Evolutionary conservation across 2,329 filamentous ascomycete genomes (phyloP).

Genomic region (Curvularia eragrostidis): DNA sequence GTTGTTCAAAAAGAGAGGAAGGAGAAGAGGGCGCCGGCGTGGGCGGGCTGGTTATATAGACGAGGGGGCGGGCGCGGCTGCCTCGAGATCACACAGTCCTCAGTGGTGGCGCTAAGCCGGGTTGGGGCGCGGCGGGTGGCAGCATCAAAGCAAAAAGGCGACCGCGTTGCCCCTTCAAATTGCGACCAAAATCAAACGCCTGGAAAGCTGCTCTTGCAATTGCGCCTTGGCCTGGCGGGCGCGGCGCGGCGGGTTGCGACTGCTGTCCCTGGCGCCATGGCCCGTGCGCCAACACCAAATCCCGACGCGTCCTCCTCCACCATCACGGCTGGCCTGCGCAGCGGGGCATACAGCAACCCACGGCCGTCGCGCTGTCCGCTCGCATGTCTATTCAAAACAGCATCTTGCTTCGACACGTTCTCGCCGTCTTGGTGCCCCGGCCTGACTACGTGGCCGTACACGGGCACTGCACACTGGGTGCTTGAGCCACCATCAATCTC

Average conservation of each 20-base stretch:
- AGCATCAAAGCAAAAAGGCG: conserved; percentile 27
- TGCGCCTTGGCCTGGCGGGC: conserved; percentile 12
- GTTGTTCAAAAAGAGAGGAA: conserved; percentile 26
- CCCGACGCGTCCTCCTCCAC: conserved; percentile 16
- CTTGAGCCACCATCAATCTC: background rate
- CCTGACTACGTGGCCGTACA: background rate
- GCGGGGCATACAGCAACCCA: background rate
- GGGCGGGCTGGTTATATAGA: conserved; percentile 32
- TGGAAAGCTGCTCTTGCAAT: conserved; percentile 30
- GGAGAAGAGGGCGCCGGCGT: conserved; percentile 12
- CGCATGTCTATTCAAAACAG: background rate
- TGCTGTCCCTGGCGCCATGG: conserved; percentile 1
- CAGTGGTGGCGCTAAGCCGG: conserved; percentile 32
- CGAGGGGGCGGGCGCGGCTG: conserved; percentile 28
- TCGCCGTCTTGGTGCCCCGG: background rate
- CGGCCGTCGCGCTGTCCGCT: background rate
- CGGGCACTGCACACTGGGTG: background rate
- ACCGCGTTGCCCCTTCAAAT: conserved; percentile 18
- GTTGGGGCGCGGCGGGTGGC: conserved; percentile 25
- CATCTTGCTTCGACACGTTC: background rate
- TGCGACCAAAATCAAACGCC: conserved; percentile 27
- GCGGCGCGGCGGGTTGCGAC: conserved; percentile 4
- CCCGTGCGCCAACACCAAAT: conserved; percentile 20
- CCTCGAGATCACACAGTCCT: conserved; percentile 33
- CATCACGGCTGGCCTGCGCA: background rate